phyloP scores from a whole-genome alignment of 176 grass and related monocot species.

The Tuctoria greenei region DNA sequence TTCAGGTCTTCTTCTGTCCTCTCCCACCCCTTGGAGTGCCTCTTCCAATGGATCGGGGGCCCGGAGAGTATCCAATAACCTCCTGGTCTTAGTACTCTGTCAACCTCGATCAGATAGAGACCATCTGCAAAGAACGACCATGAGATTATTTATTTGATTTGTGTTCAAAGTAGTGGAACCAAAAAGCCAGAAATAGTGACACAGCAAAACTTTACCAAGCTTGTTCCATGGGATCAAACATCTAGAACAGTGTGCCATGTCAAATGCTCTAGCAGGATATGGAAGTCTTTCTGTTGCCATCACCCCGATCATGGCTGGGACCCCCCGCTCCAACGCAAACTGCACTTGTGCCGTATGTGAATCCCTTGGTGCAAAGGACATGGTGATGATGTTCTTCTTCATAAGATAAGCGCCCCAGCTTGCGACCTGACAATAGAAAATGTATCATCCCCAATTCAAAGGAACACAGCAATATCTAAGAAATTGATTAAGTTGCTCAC shows the following conservation, averaged over 20 bases:
- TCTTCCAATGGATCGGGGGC: constrained; percentile 81
- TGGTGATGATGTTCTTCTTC: constrained; percentile 70
- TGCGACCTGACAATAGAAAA: constrained; percentile 52
- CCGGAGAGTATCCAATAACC: constrained; percentile 91
- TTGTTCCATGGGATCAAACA: constrained; percentile 93
- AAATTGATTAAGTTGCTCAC: constrained; percentile 44
- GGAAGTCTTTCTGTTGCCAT: constrained; percentile 66
- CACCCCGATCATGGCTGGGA: constrained; percentile 85
- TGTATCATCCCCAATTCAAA: constrained; percentile 11
- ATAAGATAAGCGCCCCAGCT: constrained; percentile 92
- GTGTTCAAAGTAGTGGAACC: background rate
- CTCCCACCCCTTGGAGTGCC: constrained; percentile 75
- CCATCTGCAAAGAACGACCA: constrained; percentile 45
- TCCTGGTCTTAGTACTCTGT: constrained; percentile 83
- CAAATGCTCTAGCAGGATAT: constrained; percentile 82
- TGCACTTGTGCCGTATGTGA: constrained; percentile 84
- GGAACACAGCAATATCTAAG: background rate
- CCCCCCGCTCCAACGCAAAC: constrained; percentile 80
- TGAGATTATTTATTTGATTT: background rate
- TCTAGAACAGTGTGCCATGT: constrained; percentile 91
- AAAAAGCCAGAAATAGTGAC: background rate
- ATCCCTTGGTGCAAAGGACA: constrained; percentile 94
- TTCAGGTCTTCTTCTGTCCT: constrained; percentile 85
- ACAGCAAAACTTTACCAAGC: constrained; percentile 41
- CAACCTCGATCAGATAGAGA: constrained; percentile 75